Evolutionary conservation across 768 basidiomycete genomes (phyloP), one percentile per base, ranked within the genome.

Genomic region (Tylopilus vinaceipallidus): DNA sequence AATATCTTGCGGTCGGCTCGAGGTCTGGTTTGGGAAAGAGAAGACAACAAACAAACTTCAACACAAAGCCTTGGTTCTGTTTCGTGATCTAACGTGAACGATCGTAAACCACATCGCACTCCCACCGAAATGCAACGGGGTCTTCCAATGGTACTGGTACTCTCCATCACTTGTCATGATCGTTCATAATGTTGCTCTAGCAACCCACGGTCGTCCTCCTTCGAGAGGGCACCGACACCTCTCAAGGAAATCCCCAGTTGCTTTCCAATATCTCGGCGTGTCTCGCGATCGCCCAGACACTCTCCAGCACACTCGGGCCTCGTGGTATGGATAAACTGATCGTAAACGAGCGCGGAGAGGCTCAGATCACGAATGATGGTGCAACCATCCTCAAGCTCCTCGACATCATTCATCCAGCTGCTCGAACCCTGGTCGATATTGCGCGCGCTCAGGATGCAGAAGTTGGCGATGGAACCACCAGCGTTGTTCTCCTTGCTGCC

Each of bases 351-450:
- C 83, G 94, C 49, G 95, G 97, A 42, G 88, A 95, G 53, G 93
- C 97, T 9, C 95, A 97, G 74, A 99, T 99, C 65, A 98, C 97
- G 19, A 99, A 99, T 71, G 97, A 99, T 80, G 97, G 97, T 50
- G 97, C 97, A 30, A 99, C 97, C 53, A 97, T 99, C 66, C 78
- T 99, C 64, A 95, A 97, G 71, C 79, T 99, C 52, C 81, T 99
- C 54, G 97, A 99, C 56, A 95, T 99, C 66, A 87, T 99, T 2
- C 97, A 99, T 70, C 97, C 97, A 40, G 95, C 97, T 48, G 97
- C 97, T 19, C 83, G 91, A 64, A 95, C 94, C n/a, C 76, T 99
- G 50, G 97, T 98, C 40, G 97, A 99, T 63, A 98, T 98, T 65
- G 97, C 94, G 36, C 84, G 97, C 27, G 95, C 97, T 13, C 95